phyloP scores from a whole-genome alignment of 306 rosid genomes.

The Acacia melanoxylon region DNA sequence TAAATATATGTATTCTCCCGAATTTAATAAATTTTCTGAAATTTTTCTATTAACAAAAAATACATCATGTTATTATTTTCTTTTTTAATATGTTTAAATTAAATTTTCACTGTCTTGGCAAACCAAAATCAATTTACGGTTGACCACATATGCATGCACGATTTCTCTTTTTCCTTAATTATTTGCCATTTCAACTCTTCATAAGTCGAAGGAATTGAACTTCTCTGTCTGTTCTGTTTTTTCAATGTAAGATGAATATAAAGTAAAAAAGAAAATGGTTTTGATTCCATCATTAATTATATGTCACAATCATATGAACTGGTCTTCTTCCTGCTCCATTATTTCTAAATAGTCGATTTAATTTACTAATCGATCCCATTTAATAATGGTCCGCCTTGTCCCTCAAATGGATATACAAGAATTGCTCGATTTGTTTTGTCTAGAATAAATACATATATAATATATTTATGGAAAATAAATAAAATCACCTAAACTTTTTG shows the following conservation, averaged over 20 bases:
- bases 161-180: no score
- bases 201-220: not conserved
- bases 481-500: no score
- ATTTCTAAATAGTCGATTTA: not conserved
- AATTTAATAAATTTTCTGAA: no score
- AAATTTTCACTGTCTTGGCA: no score
- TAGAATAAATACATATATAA: not conserved
- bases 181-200: not conserved
- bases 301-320: not conserved
- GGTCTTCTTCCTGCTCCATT: not conserved
- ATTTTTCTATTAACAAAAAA: no score
- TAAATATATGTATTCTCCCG: no score
- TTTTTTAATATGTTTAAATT: no score
- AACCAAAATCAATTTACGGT: no score
- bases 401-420: not conserved
- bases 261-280: not conserved
- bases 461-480: no score
- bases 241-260: not conserved
- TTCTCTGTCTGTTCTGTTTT: not conserved
- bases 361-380: not conserved
- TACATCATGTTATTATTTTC: no score
- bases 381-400: not conserved
- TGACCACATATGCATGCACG: no score
- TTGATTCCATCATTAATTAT: not conserved
- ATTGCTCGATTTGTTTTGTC: not conserved